Evolutionary conservation across 148 eudicot species (phyloP), one percentile per base, ranked within the genome.

Genomic region (Chenopodium quinoa): DNA sequence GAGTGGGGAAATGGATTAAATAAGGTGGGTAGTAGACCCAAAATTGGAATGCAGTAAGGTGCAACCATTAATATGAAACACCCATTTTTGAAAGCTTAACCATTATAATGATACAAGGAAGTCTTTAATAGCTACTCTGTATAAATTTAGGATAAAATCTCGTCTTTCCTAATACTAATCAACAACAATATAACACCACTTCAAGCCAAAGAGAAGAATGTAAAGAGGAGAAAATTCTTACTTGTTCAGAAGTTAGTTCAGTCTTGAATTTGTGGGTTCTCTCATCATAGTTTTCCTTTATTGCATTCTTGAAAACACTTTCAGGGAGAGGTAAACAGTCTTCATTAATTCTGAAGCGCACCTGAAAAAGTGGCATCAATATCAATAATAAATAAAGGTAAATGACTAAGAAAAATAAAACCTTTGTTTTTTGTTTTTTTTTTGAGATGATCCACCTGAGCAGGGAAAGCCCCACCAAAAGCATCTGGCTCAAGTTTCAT

Each of bases 401-500:
- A 25, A 48, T 40, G 20, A 46, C 31, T 73, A 56, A 68, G 34
- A 22, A 71, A 17, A 44, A 72, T 3, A n/a, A 44, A 56, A 56
- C 62, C 27, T 14, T 10, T 2, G 8, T 70, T 16, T 46, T 25
- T 13, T 10, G 0, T 12, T 70, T 25, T 14, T 10, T 10, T 13
- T 70, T 16, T 46, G 23, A 27, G 32, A 72, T 81, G 66, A 77
- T 66, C 74, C 75, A 94, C 98, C 98, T 94, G 98, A 69, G 90
- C 91, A 79, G 97, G 97, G 84, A 94, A 94, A 71, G 76, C 89
- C 37, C 98, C 97, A 70, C 86, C 90, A 87, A 94, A 94, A 19
- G 98, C 97, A 82, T 89, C 82, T 47, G 97, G 92, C 84, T 94
- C 94, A 76, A 94, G 91, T 79, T 85, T 91, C 88, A 94, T 85